Percentiles rank a stretch among this genome's conserved stretches.
These are phyloP conservation scores for Passalora sequoiae DNA, from an alignment of 2,329 filamentous ascomycete species.

Conservation along the genomic window DNA sequence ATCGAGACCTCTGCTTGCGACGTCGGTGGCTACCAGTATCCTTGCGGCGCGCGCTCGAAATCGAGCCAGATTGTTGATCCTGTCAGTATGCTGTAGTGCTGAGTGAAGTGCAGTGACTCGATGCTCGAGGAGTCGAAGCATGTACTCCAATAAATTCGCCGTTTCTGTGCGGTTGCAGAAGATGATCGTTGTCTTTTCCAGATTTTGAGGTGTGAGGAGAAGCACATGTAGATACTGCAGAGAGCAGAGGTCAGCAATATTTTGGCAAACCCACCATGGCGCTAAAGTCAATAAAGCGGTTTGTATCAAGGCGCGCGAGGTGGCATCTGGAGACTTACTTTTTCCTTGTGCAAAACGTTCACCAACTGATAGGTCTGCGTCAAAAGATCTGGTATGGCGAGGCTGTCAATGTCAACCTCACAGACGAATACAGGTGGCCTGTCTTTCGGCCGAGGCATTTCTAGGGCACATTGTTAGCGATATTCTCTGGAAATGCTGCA, in stretches of 20 bases:
- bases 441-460: slow-evolving; percentile 57
- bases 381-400: slow-evolving; percentile 75
- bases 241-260: too few relatives aligned
- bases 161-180: slow-evolving; percentile 92
- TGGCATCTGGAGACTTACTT: too few relatives aligned
- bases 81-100: slow-evolving; percentile 74
- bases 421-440: slow-evolving; percentile 80
- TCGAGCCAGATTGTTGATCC: slow-evolving; percentile 79
- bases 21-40: slow-evolving; percentile 89
- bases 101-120: slow-evolving; percentile 89
- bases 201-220: slow-evolving; percentile 70
- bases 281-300: too few relatives aligned
- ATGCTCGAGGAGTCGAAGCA: slow-evolving; percentile 79
- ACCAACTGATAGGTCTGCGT: slow-evolving; percentile 81
- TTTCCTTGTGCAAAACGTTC: slow-evolving; percentile 87
- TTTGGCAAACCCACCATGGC: too few relatives aligned
- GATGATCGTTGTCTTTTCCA: slow-evolving; percentile 74
- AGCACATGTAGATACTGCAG: slow-evolving; percentile 91
- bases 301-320: too few relatives aligned
- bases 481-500: slow-evolving; percentile 37
- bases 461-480: too few relatives aligned
- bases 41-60: slow-evolving; percentile 82
- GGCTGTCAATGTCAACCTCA: slow-evolving; percentile 68
- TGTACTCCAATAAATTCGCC: slow-evolving; percentile 81
- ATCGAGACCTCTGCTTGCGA: slow-evolving; percentile 88